Base-by-base conservation (phyloP, 345 rosid species). In the Durio zibethinus region DNA sequence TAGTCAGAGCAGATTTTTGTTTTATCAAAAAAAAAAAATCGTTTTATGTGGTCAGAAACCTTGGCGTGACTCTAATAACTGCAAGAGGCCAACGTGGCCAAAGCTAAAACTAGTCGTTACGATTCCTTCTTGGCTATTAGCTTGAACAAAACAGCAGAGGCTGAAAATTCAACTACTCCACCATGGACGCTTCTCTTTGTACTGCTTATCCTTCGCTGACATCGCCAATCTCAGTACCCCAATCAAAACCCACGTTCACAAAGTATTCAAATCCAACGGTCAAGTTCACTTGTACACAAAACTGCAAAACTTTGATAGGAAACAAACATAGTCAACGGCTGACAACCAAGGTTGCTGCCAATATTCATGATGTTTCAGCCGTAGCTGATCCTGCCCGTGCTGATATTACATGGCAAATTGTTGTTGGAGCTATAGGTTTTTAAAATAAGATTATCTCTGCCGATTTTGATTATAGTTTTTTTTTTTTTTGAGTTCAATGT, bases 321-420 rank as follows among this genome's bases (percentile, higher is more conserved):
- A 82, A 68, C 14, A 69, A 67, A n/a, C n/a, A n/a, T n/a, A n/a
- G n/a, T 29, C 77, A 63, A 50, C 18, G 1, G 45, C 23, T 71
- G 23, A 70, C 76, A 76, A 63, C 79, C 33, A 79, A 81, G 43
- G 53, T 82, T 48, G 86, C 88, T 0, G 53, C 80, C 33, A 62
- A 62, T 31, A 83, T 31, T 71, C 43, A 80, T 15, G 84, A 84
- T 14, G 21, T 68, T 27, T 45, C 73, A 45, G 56, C 36, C 12
- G 3, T 68, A 68, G 21, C 73, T 25, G 56, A 67, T 43, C 52
- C 72, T 21, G 54, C 35, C 7, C 69, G 52, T 61, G 86, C 80
- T 0, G 90, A 84, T 64, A 77, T 91, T 77, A 89, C 92, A 8
- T 94, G 98, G 97, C 93, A 92, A 77, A 90, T 91, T 25, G 79